A percentile compares a stretch with the other conserved stretches of the same genome.
These are phyloP conservation scores for Plasmopara muralis DNA, from an alignment of 352 stramenopile species.

Conservation along the genomic window DNA sequence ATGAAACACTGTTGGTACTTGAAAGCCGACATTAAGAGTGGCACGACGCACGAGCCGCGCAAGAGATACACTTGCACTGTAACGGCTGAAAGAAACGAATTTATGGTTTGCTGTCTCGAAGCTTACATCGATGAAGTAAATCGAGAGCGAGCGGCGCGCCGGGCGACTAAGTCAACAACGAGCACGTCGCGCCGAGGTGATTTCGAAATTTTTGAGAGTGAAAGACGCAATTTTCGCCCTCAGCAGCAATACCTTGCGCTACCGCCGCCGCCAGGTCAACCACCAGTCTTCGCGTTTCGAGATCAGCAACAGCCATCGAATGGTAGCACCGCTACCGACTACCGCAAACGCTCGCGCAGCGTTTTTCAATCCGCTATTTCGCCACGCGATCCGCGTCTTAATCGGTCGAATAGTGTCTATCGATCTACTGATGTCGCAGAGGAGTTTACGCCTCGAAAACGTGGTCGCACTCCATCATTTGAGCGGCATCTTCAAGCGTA, in stretches of 20 bases:
- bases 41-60: constrained; percentile 22
- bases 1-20: constrained; percentile 38
- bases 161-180: constrained; percentile 3
- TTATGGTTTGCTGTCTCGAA: constrained; percentile 36
- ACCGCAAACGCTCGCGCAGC: constrained; percentile 27
- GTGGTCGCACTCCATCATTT: constrained; percentile 18
- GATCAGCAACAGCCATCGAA: constrained; percentile 8
- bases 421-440: constrained; percentile 12
- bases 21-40: constrained; percentile 33
- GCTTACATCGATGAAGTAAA: constrained; percentile 32
- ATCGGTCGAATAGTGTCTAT: constrained; percentile 30
- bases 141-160: constrained; percentile 11
- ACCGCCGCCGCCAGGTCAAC: constrained; percentile 4
- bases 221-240: constrained; percentile 5
- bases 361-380: constrained; percentile 15
- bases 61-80: constrained; percentile 35
- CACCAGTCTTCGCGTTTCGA: constrained; percentile 10
- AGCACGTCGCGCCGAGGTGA: constrained; percentile 7
- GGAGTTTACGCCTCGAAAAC: constrained; percentile 24
- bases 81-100: constrained; percentile 25
- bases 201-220: constrained; percentile 11
- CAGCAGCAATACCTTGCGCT: constrained; percentile 6
- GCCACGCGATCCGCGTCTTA: constrained; percentile 17
- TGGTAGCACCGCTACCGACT: constrained; percentile 2
- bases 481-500: constrained; percentile 11